Conservation (phyloP, 2,329 filamentous ascomycete genomes). For the Diaporthe ilicicola region DNA sequence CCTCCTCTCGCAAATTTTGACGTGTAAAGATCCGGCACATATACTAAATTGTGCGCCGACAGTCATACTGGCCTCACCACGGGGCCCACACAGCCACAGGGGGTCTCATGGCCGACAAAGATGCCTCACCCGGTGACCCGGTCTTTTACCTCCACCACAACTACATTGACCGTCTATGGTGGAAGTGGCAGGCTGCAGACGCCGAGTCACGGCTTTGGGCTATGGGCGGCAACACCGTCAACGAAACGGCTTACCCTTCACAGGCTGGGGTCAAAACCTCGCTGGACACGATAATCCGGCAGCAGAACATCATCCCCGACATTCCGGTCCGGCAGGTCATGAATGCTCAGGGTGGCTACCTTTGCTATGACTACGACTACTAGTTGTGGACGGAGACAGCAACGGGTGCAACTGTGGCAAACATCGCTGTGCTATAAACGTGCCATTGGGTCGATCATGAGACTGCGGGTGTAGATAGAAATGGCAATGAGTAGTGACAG, state of each 20-base stretch:
- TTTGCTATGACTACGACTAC: constrained; percentile 13
- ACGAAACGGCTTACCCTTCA: background rate
- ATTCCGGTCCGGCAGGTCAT: constrained; percentile 13
- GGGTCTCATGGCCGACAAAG: constrained; percentile 14
- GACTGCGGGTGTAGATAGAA: background rate
- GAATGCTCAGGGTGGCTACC: constrained; percentile 20
- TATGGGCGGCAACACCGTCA: constrained; percentile 23
- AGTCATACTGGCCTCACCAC: constrained; percentile 11
- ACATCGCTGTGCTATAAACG: no score
- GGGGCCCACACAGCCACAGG: constrained; percentile 12
- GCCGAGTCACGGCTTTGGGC: background rate
- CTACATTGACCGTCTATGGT: constrained; percentile 40
- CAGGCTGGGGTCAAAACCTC: constrained; percentile 13
- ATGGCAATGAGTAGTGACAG: background rate
- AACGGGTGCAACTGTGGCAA: background rate
- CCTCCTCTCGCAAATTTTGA: constrained; percentile 22
- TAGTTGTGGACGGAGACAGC: background rate
- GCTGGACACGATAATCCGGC: background rate
- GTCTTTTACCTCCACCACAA: constrained; percentile 46
- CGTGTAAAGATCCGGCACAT: constrained; percentile 23
- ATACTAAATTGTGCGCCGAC: background rate
- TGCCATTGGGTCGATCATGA: background rate
- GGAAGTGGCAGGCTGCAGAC: constrained; percentile 36
- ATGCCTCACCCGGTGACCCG: constrained; percentile 39
- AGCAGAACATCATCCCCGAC: constrained; percentile 6